A percentile compares a stretch with the other conserved stretches of the same genome.
Evolutionary conservation across 2,329 filamentous ascomycete genomes (phyloP).

Genomic region (Alternaria brassicae): DNA sequence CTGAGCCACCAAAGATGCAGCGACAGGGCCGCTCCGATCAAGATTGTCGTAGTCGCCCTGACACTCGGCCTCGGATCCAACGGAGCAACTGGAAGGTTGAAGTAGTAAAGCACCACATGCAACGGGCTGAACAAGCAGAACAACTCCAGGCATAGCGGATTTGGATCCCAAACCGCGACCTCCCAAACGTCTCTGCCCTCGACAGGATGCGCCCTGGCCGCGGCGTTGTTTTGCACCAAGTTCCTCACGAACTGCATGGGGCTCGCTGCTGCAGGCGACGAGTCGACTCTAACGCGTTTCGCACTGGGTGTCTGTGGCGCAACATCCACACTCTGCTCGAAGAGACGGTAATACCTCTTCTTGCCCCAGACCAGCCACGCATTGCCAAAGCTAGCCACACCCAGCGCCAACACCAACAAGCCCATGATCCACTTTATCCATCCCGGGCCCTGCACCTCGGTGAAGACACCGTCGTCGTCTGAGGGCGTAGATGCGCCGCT

Average conservation of each 20-base stretch:
- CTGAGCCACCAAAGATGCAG: constrained; percentile 77
- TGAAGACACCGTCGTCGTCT: constrained; percentile 82
- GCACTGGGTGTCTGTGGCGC: constrained; percentile 82
- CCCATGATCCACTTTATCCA: constrained; percentile 73
- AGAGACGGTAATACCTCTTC: constrained; percentile 86
- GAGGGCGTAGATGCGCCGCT: constrained; percentile 58
- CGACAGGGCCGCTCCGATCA: constrained; percentile 77
- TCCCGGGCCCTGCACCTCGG: constrained; percentile 58
- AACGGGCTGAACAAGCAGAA: constrained; percentile 93
- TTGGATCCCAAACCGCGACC: constrained; percentile 89
- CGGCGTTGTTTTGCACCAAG: constrained; percentile 72
- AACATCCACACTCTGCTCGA: constrained; percentile 82
- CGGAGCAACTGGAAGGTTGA: constrained; percentile 79
- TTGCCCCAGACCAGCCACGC: constrained; percentile 81
- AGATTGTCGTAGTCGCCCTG: constrained; percentile 82
- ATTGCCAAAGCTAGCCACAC: constrained; percentile 73
- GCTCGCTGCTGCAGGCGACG: constrained; percentile 77
- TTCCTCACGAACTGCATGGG: constrained; percentile 77
- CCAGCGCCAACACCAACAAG: constrained; percentile 74
- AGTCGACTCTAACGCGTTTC: constrained; percentile 85
- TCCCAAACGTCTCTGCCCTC: constrained; percentile 91
- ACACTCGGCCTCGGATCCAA: constrained; percentile 84
- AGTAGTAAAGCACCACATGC: constrained; percentile 88
- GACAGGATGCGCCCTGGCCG: constrained; percentile 83
- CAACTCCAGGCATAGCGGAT: constrained; percentile 79